These are phyloP conservation scores for Ophiostoma australiae DNA, from an alignment of 2,329 filamentous ascomycete genomes.

Conservation along the genomic window DNA sequence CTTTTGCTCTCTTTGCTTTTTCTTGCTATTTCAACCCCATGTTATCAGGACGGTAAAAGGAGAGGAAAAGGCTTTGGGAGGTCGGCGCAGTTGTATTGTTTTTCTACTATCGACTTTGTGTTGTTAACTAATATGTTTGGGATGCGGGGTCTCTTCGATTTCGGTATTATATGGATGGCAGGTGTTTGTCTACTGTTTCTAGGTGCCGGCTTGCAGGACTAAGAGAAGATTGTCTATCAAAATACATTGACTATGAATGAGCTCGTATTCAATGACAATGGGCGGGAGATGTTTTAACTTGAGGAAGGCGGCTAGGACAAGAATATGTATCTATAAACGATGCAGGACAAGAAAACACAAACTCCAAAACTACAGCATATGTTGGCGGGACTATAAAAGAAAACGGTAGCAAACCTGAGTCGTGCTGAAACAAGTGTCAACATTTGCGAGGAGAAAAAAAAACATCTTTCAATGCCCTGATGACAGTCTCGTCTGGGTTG, in stretches of 20 bases:
- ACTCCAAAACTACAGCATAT: background rate
- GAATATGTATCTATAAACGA: no score
- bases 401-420: background rate
- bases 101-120: background rate
- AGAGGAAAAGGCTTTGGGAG: conserved; percentile 1
- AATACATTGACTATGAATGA: no score
- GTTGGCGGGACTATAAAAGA: background rate
- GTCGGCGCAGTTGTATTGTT: background rate
- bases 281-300: no score
- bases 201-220: background rate
- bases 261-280: no score
- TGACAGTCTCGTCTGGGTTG: background rate
- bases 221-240: no score
- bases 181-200: background rate
- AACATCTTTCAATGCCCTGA: background rate
- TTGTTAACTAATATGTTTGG: background rate
- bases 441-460: background rate
- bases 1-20: background rate
- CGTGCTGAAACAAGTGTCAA: background rate
- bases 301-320: no score
- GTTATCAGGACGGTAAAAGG: conserved; percentile 5
- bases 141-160: background rate
- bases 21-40: background rate
- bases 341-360: background rate
- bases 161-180: background rate